phyloP scores from a whole-genome alignment of 305 asterid genomes.

The Fraxinus ornus region DNA sequence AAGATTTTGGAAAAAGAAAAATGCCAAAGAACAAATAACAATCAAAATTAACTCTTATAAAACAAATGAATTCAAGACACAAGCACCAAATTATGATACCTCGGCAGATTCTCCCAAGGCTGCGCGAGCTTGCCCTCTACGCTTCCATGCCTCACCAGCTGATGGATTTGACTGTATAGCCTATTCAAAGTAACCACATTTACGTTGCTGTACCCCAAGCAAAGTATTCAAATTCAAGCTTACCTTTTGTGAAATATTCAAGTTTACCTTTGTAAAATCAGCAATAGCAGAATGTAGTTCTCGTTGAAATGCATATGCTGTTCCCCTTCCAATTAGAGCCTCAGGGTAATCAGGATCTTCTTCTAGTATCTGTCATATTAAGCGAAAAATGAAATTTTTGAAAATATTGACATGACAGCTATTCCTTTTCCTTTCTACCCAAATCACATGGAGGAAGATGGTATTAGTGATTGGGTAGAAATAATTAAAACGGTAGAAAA shows the following conservation, averaged over 20 bases:
- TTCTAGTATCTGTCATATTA: slow-evolving; percentile 60
- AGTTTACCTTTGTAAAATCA: slow-evolving; percentile 83
- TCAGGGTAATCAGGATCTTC: slow-evolving; percentile 94
- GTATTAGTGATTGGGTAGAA: slow-evolving; percentile 19
- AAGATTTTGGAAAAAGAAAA: slow-evolving; percentile 16
- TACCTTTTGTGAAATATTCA: slow-evolving; percentile 73
- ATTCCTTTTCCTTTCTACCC: slow-evolving; percentile 26
- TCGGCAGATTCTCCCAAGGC: slow-evolving; percentile 95
- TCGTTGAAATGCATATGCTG: slow-evolving; percentile 97
- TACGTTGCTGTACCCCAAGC: slow-evolving; percentile 17
- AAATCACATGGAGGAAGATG: slow-evolving; percentile 21
- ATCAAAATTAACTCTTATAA: not conserved
- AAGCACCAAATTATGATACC: slow-evolving; percentile 45
- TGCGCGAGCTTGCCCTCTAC: slow-evolving; percentile 99
- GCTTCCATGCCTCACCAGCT: slow-evolving; percentile 99
- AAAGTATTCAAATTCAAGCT: slow-evolving; percentile 15
- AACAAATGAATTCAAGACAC: slow-evolving; percentile 16
- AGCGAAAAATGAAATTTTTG: slow-evolving; percentile 24
- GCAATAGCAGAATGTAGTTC: slow-evolving; percentile 93
- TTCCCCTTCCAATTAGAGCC: slow-evolving; percentile 97
- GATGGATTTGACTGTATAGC: slow-evolving; percentile 90
- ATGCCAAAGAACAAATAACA: slow-evolving; percentile 17
- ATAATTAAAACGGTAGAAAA: slow-evolving; percentile 9
- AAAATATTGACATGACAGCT: slow-evolving; percentile 19
- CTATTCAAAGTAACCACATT: slow-evolving; percentile 42